Percentiles rank a stretch among this genome's conserved stretches.
phyloP scores from a whole-genome alignment of 768 basidiomycete species.

The Mycena albidolilacea region DNA sequence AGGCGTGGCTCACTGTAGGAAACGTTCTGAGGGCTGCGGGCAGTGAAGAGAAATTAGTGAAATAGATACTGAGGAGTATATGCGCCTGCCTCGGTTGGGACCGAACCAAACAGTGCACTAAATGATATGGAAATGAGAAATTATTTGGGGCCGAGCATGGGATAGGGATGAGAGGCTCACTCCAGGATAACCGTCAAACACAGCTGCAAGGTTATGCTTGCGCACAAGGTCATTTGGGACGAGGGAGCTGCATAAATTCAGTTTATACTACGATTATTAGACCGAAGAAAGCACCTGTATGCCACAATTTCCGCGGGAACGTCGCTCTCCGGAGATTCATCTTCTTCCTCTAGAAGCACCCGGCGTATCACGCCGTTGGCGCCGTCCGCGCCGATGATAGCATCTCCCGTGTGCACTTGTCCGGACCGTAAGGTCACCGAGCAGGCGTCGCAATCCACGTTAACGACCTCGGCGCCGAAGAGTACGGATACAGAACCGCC shows the following conservation, averaged over 20 bases:
- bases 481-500: background rate
- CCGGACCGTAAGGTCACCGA: background rate
- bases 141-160: no score
- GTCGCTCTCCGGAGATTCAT: background rate
- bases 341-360: background rate
- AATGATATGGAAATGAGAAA: no score
- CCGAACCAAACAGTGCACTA: no score
- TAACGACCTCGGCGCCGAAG: background rate
- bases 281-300: background rate
- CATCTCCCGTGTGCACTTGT: background rate
- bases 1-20: background rate
- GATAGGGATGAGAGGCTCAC: no score
- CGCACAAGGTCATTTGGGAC: background rate
- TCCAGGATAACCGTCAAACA: no score
- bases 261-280: background rate
- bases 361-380: background rate
- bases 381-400: background rate
- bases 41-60: background rate
- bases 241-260: background rate
- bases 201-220: background rate
- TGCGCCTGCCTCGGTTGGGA: no score
- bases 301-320: background rate
- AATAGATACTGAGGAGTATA: no score
- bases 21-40: background rate
- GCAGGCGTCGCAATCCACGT: background rate